phyloP scores from a whole-genome alignment of 1,139 yeast species.

The Saccharomyces hybrid region DNA sequence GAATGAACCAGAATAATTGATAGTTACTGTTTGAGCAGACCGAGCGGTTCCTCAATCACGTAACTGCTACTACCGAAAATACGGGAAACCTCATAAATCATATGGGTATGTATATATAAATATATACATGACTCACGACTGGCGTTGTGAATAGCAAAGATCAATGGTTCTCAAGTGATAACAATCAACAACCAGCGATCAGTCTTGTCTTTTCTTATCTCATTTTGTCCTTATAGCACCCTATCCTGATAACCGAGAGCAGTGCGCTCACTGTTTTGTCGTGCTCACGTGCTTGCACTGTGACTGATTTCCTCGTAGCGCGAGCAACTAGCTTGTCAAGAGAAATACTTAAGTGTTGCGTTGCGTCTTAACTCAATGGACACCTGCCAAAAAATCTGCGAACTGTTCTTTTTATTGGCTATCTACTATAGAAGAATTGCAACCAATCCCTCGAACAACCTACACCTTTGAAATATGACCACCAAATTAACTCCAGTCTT shows the following conservation, averaged over 20 bases:
- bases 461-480: neutral
- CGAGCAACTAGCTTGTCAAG: neutral
- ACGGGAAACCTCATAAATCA: neutral
- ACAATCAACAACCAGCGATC: neutral
- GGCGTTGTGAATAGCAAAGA: neutral
- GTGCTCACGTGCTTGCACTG: neutral
- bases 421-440: neutral
- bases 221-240: neutral
- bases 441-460: neutral
- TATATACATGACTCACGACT: neutral
- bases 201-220: neutral
- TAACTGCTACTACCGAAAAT: neutral
- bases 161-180: neutral
- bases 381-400: neutral
- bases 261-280: neutral
- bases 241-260: neutral
- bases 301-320: neutral
- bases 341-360: neutral
- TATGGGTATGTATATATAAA: neutral
- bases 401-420: neutral
- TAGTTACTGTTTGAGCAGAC: neutral
- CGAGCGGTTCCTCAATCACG: neutral
- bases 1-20: neutral
- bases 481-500: constrained; percentile 31
- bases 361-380: neutral